Evolutionary conservation across 2,329 filamentous ascomycete species (phyloP).

Genomic region (Cladosporium sp.): DNA sequence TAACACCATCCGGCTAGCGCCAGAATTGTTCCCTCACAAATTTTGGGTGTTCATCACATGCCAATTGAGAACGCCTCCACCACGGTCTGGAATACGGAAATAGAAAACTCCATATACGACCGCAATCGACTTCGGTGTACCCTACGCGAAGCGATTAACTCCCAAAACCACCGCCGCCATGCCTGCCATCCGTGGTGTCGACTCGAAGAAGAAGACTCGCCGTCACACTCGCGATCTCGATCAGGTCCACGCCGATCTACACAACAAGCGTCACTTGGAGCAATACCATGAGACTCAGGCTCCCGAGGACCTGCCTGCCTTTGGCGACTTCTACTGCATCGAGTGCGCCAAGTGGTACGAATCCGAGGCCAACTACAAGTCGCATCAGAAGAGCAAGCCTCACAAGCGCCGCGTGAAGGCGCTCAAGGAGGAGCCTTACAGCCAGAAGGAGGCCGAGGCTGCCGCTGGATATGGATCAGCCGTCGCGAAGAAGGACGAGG

Average conservation of each 20-base stretch:
- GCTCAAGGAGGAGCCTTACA: constrained; percentile 78
- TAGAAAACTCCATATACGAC: neutral
- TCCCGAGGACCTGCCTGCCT: constrained; percentile 78
- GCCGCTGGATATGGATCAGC: constrained; percentile 60
- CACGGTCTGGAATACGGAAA: neutral
- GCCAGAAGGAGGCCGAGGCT: constrained; percentile 79
- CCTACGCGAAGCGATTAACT: neutral
- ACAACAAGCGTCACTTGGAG: constrained; percentile 72
- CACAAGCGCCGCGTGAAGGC: constrained; percentile 89
- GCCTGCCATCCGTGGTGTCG: constrained; percentile 47
- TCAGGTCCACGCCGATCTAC: constrained; percentile 80
- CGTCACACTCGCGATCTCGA: constrained; percentile 72
- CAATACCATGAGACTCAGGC: constrained; percentile 76
- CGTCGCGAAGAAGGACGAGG: constrained; percentile 36
- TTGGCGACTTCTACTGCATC: constrained; percentile 82
- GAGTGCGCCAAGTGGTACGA: constrained; percentile 98
- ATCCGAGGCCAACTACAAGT: constrained; percentile 67
- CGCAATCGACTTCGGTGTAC: neutral
- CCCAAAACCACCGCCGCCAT: constrained; percentile 29
- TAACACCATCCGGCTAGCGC: neutral
- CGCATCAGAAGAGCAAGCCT: constrained; percentile 81
- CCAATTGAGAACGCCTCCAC: neutral
- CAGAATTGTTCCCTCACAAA: neutral
- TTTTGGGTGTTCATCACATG: constrained; percentile 7
- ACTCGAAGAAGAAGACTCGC: constrained; percentile 48